Evolutionary conservation across 345 rosid genomes (phyloP), one percentile per base, ranked within the genome.

Genomic region (Acer saccharum): DNA sequence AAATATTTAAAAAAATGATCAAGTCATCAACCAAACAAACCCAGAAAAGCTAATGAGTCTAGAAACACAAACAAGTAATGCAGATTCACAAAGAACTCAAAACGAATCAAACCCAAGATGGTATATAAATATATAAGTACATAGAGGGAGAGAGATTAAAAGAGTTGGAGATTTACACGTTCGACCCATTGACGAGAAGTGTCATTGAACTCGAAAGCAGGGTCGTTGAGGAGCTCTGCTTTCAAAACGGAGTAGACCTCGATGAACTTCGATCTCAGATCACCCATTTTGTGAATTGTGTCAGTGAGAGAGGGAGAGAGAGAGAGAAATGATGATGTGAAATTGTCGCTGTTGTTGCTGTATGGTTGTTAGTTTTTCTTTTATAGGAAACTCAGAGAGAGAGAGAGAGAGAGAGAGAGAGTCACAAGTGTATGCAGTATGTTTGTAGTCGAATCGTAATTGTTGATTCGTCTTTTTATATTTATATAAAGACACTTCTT

Each of bases 131-230:
- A 17, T 16, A 65, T 10, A 14, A 2, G 25, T 7, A 14, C 6
- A 29, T 1, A 44, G 25, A 29, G 32, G 1, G 32, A 29, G 32
- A 29, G 32, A 29, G 32, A 25, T 32, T 41, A 20, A 41, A 1
- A 60, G 14, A 73, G 20, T 41, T 0, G 21, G 57, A 23, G 62
- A 78, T 48, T 25, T 83, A 89, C 99, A 81, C 84, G 80, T 0
- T 91, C 90, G 67, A 95, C 93, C 99, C 99, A 93, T 77, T 84
- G 89, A 57, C 94, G 90, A 54, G 98, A 87, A 81, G 81, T 91
- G 55, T 91, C 85, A 8, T 89, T 81, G 88, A 92, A 93, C 67
- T 92, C 97, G 82, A 93, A 95, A 69, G 96, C 85, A 68, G 98
- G 93, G 62, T 95, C 99, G 18, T 87, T 64, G 20, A 95, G 92